Evolutionary conservation across 306 rosid species (phyloP), one percentile per base, ranked within the genome.

Genomic region (Glycine tomentella): DNA sequence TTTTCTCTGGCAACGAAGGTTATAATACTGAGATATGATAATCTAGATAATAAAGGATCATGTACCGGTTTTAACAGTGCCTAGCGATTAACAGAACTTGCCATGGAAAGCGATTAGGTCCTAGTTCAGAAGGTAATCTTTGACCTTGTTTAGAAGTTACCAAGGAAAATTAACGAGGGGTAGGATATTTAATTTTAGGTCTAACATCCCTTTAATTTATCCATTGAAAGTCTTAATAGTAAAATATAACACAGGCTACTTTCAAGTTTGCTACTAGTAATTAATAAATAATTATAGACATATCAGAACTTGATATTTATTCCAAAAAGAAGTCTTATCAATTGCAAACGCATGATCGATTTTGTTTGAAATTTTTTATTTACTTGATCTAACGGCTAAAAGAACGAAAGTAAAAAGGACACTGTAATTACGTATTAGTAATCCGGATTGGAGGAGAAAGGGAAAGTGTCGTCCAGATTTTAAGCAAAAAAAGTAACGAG

Each of bases 401-500:
- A 6, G 45, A 8, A 42, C 45, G 2, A 20, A 4, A 8, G 31
- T 25, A 15, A 3, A 57, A 55, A 73, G 4, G 9, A 38, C 8
- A 25, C 31, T 1, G 31, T 25, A 25, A 25, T 25, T 0, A 25
- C 2, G 31, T 25, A 25, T 25, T 25, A 25, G 31, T 25, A 25
- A 2, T 25, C 31, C 31, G 31, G 42, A 38, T 48, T 15, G 7
- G 14, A 17, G 55, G 66, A 7, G 59, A 53, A 64, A 67, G 56
- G 46, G 17, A 64, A 65, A 66, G 59, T 40, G 66, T 52, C 11
- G n/a, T 38, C 31, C 9, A 52, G 74, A 66, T 36, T 36, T 65
- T 50, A 34, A 50, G 76, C 10, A 38, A 52, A 38, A 66, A 65
- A 81, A 44, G 9, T 15, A 58, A 34, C 14, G 68, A 55, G 69